Evolutionary conservation across 768 basidiomycete genomes (phyloP), one percentile per base, ranked within the genome.

Genomic region (Leccinum sublutescens): DNA sequence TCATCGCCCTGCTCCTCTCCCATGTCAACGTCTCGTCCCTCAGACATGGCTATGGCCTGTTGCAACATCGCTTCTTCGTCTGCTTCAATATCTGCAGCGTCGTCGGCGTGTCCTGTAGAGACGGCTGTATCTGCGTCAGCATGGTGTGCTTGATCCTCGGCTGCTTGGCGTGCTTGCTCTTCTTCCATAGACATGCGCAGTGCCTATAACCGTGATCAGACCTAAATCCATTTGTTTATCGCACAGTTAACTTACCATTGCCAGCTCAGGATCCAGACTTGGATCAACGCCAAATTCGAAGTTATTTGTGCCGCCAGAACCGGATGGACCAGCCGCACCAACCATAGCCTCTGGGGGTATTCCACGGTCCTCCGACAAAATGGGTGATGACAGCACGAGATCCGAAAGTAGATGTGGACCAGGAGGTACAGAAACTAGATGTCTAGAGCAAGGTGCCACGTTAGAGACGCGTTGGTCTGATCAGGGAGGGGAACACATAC

Each of bases 131-230:
- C 57, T 17, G 70, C 51, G 38, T 64, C 58, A 31, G 74, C 59
- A 19, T 72, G 78, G 54, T 55, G 73, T 31, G 65, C 66, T 55
- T 65, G 77, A 17, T 82, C 77, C 52, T 75, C 78, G 5, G 80
- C 77, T 9, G 80, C 79, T 79, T 83, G 79, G 12, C 95, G 87
- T 17, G 92, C 93, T 68, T 88, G 86, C 53, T 94, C 93, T 71
- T 97, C 95, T 77, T 96, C 92, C 82, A 98, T 86, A 1, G 95
- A 98, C 91, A 98, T 93, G 36, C 95, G 90, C 45, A 99, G 82
- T 10, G 95, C 96, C 95, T 97, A 64, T 8, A 43, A 47, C 17
- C 21, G 45, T 29, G 5, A 55, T 60, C 29, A 63, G 50, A 4
- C 21, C 47, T 40, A 33, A 45, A 21, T 47, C 21, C n/a, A 58